Percentiles rank a stretch among this genome's conserved stretches.
These are phyloP conservation scores for Trichosporon coremiiforme DNA, from an alignment of 1,284 basidiomycete species.

Conservation along the genomic window DNA sequence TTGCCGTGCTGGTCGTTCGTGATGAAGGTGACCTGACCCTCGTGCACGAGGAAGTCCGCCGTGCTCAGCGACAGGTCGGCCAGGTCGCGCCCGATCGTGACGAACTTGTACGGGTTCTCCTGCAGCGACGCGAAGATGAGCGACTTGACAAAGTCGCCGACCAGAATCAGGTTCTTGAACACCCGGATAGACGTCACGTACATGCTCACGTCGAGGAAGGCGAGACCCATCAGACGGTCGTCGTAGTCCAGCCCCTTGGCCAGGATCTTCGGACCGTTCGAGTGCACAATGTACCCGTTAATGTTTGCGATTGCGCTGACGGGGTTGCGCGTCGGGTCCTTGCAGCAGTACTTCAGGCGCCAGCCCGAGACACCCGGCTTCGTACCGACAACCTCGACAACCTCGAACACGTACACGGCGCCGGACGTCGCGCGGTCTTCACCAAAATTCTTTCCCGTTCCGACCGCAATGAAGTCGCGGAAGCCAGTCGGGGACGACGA, in stretches of 20 bases:
- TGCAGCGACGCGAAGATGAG: constrained; percentile 82
- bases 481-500: constrained; percentile 74
- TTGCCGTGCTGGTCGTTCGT: constrained; percentile 80
- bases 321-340: constrained; percentile 90
- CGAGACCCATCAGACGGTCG: constrained; percentile 90
- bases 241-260: constrained; percentile 93
- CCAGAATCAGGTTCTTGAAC: constrained; percentile 89
- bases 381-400: constrained; percentile 66
- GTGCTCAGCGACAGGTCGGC: constrained; percentile 66
- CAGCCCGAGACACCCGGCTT: constrained; percentile 65
- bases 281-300: constrained; percentile 88
- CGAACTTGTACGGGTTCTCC: constrained; percentile 95
- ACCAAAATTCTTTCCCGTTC: constrained; percentile 87
- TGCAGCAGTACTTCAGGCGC: constrained; percentile 76
- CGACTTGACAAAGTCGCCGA: constrained; percentile 88
- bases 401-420: constrained; percentile 68
- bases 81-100: constrained; percentile 77
- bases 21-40: constrained; percentile 75
- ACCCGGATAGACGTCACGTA: constrained; percentile 86
- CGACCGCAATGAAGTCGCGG: constrained; percentile 90
- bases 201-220: constrained; percentile 91
- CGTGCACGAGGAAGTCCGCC: constrained; percentile 80
- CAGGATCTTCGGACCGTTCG: constrained; percentile 98
- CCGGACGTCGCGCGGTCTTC: constrained; percentile 92
- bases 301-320: constrained; percentile 90